Base-by-base conservation (phyloP, 1,284 basidiomycete genomes). In the Entoloma clypeatum region DNA sequence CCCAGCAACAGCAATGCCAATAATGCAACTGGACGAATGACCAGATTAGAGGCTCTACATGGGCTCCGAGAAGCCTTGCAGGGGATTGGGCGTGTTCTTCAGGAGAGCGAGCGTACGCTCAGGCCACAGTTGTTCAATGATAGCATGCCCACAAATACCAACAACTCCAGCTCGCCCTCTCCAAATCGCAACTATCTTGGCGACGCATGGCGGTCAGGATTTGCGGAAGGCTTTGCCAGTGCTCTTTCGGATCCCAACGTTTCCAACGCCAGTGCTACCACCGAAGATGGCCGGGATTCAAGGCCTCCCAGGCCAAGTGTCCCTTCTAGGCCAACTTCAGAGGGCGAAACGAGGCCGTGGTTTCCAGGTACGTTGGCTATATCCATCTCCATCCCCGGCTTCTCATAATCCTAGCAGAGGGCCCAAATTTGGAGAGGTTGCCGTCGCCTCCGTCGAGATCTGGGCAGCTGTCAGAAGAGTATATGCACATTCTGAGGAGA, bases 21-120 rank as follows among this genome's bases (percentile, higher is more conserved):
- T n/a, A n/a, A n/a, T n/a, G n/a, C n/a, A n/a, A n/a, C n/a, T n/a
- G n/a, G n/a, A n/a, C n/a, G n/a, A n/a, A n/a, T n/a, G n/a, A n/a
- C n/a, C n/a, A n/a, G n/a, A n/a, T n/a, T 48, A 22, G 40, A 45
- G 26, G 39, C 44, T n/a, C 17, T 44, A 3, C 48, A 47, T 22
- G 45, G 45, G 2, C 33, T 50, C 2, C 42, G 45, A 9, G 38
- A 45, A 3, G 45, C 48, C 7, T 31, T 50, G 10, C 42, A 47
- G 28, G 48, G 48, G 0, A 38, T 50, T 4, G 48, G 45, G 3
- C 45, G 46, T n/a, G 48, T 34, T 3, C 18, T 50, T 14, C 45
- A 45, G 16, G 44, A 46, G 24, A 49, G 48, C 30, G 48, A 49
- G 38, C 14, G 41, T 10, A 41, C 41, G 2, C 16, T 49, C 14